A percentile compares a stretch with the other conserved stretches of the same genome.
phyloP scores from a whole-genome alignment of 192 early-diverging fungal species.

The Thamnidium elegans region DNA sequence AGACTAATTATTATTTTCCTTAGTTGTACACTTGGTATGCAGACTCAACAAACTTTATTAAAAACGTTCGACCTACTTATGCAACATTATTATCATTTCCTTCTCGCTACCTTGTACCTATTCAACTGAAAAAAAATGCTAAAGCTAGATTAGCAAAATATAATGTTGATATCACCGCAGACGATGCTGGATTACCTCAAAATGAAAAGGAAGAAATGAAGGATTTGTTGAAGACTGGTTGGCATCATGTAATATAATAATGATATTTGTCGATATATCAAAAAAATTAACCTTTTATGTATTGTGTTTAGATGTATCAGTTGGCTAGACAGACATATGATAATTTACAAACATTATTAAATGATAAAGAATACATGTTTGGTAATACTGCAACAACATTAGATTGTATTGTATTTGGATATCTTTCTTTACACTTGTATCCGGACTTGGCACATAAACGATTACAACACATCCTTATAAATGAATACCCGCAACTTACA shows the following conservation, averaged over 20 bases:
- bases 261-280: background rate
- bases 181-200: slow-evolving; percentile 46
- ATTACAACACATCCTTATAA: slow-evolving; percentile 62
- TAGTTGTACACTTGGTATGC: slow-evolving; percentile 80
- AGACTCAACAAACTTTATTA: slow-evolving; percentile 77
- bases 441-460: slow-evolving; percentile 70
- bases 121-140: slow-evolving; percentile 71
- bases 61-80: slow-evolving; percentile 69
- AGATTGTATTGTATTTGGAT: slow-evolving; percentile 81
- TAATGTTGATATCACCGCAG: slow-evolving; percentile 37
- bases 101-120: slow-evolving; percentile 64
- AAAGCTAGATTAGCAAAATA: slow-evolving; percentile 61
- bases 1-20: background rate
- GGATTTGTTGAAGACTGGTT: slow-evolving; percentile 33
- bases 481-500: slow-evolving; percentile 65
- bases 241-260: slow-evolving; percentile 32
- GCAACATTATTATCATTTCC: slow-evolving; percentile 69
- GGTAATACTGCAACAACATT: slow-evolving; percentile 70
- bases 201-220: slow-evolving; percentile 41
- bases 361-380: slow-evolving; percentile 77
- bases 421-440: slow-evolving; percentile 74
- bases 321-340: slow-evolving; percentile 65
- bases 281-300: background rate
- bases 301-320: slow-evolving; percentile 61
- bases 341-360: slow-evolving; percentile 69